phyloP scores from a whole-genome alignment of 2,329 filamentous ascomycete genomes.

The Aspergillus fumigatiaffinis region DNA sequence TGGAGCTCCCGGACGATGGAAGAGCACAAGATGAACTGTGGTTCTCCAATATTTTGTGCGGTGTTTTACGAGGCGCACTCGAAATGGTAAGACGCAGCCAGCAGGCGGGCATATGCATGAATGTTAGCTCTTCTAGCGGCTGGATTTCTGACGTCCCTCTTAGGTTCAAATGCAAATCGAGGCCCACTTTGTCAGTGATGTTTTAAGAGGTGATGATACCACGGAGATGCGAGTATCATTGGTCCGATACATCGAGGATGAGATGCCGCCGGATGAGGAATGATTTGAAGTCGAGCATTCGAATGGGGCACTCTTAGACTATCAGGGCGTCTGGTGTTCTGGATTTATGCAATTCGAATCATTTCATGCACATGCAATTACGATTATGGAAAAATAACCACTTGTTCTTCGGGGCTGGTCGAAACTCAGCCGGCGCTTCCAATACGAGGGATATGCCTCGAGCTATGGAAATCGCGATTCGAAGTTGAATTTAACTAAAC shows the following conservation, averaged over 20 bases:
- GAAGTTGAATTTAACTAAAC: background rate
- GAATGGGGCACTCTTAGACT: conserved; percentile 3
- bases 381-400: background rate
- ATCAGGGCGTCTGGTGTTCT: conserved; percentile 24
- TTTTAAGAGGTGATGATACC: conserved; percentile 87
- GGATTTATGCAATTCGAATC: background rate
- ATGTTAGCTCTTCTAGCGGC: background rate
- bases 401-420: background rate
- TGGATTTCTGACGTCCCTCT: conserved; percentile 3
- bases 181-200: conserved; percentile 91
- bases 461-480: background rate
- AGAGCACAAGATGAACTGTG: conserved; percentile 93
- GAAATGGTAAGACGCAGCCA: conserved; percentile 72
- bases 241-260: conserved; percentile 93
- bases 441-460: background rate
- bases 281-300: conserved; percentile 42
- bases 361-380: background rate
- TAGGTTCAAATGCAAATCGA: conserved; percentile 96
- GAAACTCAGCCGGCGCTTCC: background rate
- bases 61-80: conserved; percentile 81
- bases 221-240: conserved; percentile 95
- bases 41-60: conserved; percentile 97
- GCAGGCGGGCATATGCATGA: background rate
- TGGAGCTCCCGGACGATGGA: conserved; percentile 93
- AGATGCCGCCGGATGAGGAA: conserved; percentile 94